Conservation (phyloP, 1,139 yeast species). For the Candida dubliniensis region DNA sequence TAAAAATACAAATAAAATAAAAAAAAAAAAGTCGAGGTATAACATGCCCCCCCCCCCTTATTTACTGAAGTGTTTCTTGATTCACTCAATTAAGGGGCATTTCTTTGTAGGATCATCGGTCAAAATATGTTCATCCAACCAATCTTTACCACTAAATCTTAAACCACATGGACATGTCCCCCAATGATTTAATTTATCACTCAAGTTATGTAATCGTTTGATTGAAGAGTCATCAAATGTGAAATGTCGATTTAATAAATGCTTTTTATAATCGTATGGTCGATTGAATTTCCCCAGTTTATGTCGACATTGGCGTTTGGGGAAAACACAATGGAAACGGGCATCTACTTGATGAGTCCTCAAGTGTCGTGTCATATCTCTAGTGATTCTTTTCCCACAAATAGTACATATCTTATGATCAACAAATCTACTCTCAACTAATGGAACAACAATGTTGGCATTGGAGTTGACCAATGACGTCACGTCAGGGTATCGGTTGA, state of each 20-base stretch:
- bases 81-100: constrained; percentile 29
- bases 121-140: constrained; percentile 60
- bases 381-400: constrained; percentile 57
- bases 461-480: constrained; percentile 44
- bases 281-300: constrained; percentile 65
- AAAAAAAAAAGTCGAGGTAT: neutral
- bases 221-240: constrained; percentile 51
- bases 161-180: constrained; percentile 64
- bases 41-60: neutral
- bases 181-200: constrained; percentile 50
- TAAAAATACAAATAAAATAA: neutral
- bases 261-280: constrained; percentile 70
- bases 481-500: constrained; percentile 36
- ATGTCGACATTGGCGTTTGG: constrained; percentile 55
- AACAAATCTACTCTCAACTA: constrained; percentile 35
- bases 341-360: constrained; percentile 61
- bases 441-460: constrained; percentile 32
- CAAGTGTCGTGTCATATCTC: constrained; percentile 67
- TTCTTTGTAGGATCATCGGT: constrained; percentile 26
- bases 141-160: constrained; percentile 48
- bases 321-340: constrained; percentile 60
- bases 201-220: constrained; percentile 50
- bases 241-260: constrained; percentile 62
- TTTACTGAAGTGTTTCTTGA: neutral
- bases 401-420: constrained; percentile 44